Base-by-base conservation (phyloP, 129 eudicot genomes). In the Heracleum sosnowskyi region DNA sequence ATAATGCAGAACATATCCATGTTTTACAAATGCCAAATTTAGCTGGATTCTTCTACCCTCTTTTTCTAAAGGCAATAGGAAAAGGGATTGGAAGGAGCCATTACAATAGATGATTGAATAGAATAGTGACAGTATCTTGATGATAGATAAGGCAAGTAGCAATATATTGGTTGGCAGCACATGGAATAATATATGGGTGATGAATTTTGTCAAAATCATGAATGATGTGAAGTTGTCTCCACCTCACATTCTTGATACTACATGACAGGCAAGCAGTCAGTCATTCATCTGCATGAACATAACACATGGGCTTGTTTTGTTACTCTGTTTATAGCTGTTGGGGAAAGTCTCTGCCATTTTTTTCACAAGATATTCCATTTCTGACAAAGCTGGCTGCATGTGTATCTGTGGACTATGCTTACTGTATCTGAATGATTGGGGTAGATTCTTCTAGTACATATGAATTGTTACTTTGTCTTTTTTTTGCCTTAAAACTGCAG, bases 201-300 rank as follows among this genome's bases (percentile, higher is more conserved):
- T 49, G n/a, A 8, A 18, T 1, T 18, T 49, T 49, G 57, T 49
- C 46, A 11, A 17, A 17, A 49, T 18, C n/a, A 55, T 55, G 24
- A 55, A 55, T 55, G 64, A 55, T 55, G 64, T 55, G 64, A 55
- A 55, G 64, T 24, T 55, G 64, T 24, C 66, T 57, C 33, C 66
- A n/a, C 66, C 66, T 57, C 66, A 57, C 66, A 57, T 24, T 57
- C 33, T 57, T 57, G 66, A n/a, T 57, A 9, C 16, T n/a, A n/a
- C 66, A 24, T 2, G 22, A 5, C 28, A 53, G 24, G 28, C 62
- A 51, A 22, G 22, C 18, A 45, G 53, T 47, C 53, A 16, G 6
- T 47, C 51, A 45, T 45, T 45, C 62, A 51, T 51, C 5, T 55
- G 31, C 29, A 1, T 22, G 29, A 55, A 24, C 29, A 7, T 0